Conservation (phyloP, 768 basidiomycete species). For the Amanita pseudoporphyria region DNA sequence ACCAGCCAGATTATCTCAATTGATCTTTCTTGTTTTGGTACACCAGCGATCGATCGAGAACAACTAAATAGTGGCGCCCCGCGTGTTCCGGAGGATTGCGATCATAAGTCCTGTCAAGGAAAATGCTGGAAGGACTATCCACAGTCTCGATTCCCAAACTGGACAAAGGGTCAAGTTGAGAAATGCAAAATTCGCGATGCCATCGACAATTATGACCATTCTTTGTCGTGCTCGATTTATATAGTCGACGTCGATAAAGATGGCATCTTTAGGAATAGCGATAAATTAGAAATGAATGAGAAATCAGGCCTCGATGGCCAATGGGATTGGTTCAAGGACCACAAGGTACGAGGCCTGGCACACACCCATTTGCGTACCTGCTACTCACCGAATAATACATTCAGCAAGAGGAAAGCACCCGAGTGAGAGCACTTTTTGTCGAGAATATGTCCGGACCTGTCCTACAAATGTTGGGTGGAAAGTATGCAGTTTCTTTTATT, state of each 20-base stretch:
- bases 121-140: constrained; percentile 33
- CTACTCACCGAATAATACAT: background rate
- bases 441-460: constrained; percentile 43
- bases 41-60: constrained; percentile 24
- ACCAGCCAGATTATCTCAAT: background rate
- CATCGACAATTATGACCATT: constrained; percentile 21
- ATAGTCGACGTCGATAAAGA: constrained; percentile 29
- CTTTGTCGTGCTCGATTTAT: constrained; percentile 22
- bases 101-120: constrained; percentile 25
- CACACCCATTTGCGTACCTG: background rate
- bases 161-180: constrained; percentile 37
- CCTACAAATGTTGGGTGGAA: constrained; percentile 51
- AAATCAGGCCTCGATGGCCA: constrained; percentile 18
- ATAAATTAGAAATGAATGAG: constrained; percentile 16
- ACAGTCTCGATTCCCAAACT: constrained; percentile 43
- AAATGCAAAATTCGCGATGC: constrained; percentile 31
- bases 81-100: constrained; percentile 27
- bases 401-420: constrained; percentile 21
- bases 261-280: constrained; percentile 24
- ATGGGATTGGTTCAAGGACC: constrained; percentile 28
- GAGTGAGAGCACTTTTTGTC: constrained; percentile 45
- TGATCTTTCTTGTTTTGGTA: background rate
- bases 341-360: constrained; percentile 21
- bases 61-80: constrained; percentile 22
- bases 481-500: constrained; percentile 21